Conservation (phyloP, 1,139 yeast genomes). For the Scheffersomyces lignicola region DNA sequence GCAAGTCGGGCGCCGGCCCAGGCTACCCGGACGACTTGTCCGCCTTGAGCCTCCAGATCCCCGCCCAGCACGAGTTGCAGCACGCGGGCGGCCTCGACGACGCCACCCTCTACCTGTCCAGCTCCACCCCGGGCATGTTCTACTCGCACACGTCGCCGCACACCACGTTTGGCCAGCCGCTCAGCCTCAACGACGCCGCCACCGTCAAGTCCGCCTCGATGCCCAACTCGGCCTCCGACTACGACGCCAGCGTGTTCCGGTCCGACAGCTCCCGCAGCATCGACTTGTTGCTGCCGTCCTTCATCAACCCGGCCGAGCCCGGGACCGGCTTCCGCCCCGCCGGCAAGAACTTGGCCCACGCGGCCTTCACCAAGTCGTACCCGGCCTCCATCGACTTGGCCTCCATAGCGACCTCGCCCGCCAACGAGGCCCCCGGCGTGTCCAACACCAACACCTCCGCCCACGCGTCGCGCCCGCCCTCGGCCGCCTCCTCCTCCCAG, state of each 20-base stretch:
- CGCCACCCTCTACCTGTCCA: constrained; percentile 11
- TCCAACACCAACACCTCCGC: constrained; percentile 3
- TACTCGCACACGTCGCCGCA: constrained; percentile 5
- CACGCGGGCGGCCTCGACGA: constrained; percentile 3
- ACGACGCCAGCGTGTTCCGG: constrained; percentile 12
- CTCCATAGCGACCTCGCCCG: constrained; percentile 20
- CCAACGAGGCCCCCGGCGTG: constrained; percentile 8
- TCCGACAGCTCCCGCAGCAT: constrained; percentile 12
- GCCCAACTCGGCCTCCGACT: constrained; percentile 1
- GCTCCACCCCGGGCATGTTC: constrained; percentile 19
- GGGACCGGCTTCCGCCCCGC: constrained; percentile 10
- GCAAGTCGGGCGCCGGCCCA: too few relatives aligned
- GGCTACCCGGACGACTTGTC: constrained; percentile 9
- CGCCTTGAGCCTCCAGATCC: constrained; percentile 1
- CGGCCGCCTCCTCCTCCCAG: constrained; percentile 1
- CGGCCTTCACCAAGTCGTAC: constrained; percentile 33
- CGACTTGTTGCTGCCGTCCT: constrained; percentile 32
- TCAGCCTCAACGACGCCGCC: constrained; percentile 3
- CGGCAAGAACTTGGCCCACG: constrained; percentile 13
- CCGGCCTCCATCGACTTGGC: constrained; percentile 43
- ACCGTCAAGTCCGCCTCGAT: constrained; percentile 1
- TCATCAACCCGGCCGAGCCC: constrained; percentile 9
- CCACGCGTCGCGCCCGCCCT: not conserved
- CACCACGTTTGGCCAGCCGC: constrained; percentile 4
- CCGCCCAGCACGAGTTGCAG: constrained; percentile 5